phyloP scores from a whole-genome alignment of 176 grass and related monocot species.

The Phragmites australis region DNA sequence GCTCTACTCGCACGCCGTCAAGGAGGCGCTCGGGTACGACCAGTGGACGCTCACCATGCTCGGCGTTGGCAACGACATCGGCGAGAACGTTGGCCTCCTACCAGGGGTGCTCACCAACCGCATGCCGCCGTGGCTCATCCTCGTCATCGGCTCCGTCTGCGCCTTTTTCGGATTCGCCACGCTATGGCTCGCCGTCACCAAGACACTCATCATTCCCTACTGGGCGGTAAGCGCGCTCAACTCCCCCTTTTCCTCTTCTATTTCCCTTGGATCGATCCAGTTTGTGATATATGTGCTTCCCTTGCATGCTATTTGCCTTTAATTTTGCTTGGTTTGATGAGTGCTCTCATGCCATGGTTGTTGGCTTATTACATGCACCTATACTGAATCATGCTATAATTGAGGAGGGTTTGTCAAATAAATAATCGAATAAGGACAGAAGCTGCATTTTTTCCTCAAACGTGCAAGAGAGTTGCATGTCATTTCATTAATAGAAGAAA shows the following conservation, averaged over 20 bases:
- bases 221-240: constrained; percentile 57
- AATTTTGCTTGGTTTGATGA: not conserved
- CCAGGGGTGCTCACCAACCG: constrained; percentile 73
- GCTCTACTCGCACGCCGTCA: constrained; percentile 79
- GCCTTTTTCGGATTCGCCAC: constrained; percentile 80
- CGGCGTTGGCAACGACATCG: constrained; percentile 87
- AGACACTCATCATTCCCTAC: constrained; percentile 71
- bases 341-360: not conserved
- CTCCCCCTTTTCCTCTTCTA: not conserved
- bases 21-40: constrained; percentile 63
- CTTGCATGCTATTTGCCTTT: not conserved
- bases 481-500: no score
- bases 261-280: not conserved
- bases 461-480: no score
- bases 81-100: constrained; percentile 84
- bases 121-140: constrained; percentile 71
- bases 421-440: not conserved
- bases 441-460: no score
- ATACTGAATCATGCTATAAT: constrained; percentile 9
- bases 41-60: constrained; percentile 81
- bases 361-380: no score
- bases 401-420: not conserved
- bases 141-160: constrained; percentile 71
- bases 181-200: constrained; percentile 81
- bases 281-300: not conserved